A percentile compares a stretch with the other conserved stretches of the same genome.
These are phyloP conservation scores for Fusarium sulawesiense DNA, from an alignment of 2,329 filamentous ascomycete genomes.

Conservation along the genomic window DNA sequence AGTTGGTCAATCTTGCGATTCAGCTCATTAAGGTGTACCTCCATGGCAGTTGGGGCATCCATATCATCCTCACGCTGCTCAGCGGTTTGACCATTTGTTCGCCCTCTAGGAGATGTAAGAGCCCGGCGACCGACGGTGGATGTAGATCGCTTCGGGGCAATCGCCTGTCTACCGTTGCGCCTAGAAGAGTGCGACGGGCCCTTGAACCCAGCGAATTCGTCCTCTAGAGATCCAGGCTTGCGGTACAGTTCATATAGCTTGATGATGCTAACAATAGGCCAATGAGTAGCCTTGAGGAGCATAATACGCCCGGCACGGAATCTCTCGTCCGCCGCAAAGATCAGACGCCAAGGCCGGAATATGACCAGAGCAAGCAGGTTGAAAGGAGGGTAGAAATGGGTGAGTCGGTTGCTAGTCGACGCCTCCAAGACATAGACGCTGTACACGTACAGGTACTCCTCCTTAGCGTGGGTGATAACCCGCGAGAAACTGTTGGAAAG, in stretches of 20 bases:
- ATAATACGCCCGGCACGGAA: constrained; percentile 72
- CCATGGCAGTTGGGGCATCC: constrained; percentile 56
- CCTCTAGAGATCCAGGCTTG: constrained; percentile 51
- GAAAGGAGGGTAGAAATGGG: constrained; percentile 76
- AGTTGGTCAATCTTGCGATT: constrained; percentile 69
- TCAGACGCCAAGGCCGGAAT: constrained; percentile 77
- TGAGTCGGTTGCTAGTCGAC: constrained; percentile 75
- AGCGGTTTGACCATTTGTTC: constrained; percentile 28
- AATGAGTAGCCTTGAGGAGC: constrained; percentile 71
- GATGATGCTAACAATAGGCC: constrained; percentile 77
- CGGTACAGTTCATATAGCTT: constrained; percentile 71
- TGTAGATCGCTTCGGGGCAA: constrained; percentile 33
- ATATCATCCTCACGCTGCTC: constrained; percentile 51
- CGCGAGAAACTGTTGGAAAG: constrained; percentile 79
- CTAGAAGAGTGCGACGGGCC: constrained; percentile 54
- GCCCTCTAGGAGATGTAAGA: constrained; percentile 35
- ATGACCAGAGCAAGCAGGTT: constrained; percentile 79
- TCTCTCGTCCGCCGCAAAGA: constrained; percentile 71
- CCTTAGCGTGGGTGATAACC: constrained; percentile 71
- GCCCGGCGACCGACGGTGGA: constrained; percentile 31
- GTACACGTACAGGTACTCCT: constrained; percentile 85
- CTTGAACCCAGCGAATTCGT: constrained; percentile 62
- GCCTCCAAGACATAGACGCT: constrained; percentile 73
- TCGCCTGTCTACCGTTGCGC: constrained; percentile 33
- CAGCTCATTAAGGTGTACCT: constrained; percentile 66